Evolutionary conservation across 1,284 basidiomycete genomes (phyloP).

Genomic region (Malassezia yamatoensis): DNA sequence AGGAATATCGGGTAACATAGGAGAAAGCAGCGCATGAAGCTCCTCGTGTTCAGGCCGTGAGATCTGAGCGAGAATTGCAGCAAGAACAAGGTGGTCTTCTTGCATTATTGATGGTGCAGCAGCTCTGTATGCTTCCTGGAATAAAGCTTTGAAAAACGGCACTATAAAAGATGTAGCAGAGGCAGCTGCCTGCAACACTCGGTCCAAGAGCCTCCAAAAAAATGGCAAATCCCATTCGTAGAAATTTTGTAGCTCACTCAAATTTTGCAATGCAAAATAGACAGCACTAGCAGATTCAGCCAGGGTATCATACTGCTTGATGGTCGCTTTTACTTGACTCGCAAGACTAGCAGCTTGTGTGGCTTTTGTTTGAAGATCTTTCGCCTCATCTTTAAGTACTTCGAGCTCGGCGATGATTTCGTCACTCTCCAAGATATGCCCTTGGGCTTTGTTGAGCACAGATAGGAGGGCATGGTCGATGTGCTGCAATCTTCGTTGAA

Average conservation of each 20-base stretch:
- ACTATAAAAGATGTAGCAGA: conserved; percentile 51
- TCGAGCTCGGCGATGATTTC: conserved; percentile 97
- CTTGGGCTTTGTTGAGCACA: conserved; percentile 89
- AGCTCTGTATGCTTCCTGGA: conserved; percentile 76
- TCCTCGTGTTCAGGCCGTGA: conserved; percentile 63
- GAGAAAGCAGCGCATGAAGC: conserved; percentile 69
- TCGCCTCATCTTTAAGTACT: conserved; percentile 90
- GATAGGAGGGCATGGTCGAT: conserved; percentile 87
- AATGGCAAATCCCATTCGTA: conserved; percentile 96
- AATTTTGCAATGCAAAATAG: conserved; percentile 92
- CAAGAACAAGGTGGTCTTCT: conserved; percentile 81
- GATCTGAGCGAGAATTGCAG: conserved; percentile 63
- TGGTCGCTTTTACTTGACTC: conserved; percentile 90
- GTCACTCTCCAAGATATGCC: conserved; percentile 97
- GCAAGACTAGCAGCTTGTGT: conserved; percentile 93
- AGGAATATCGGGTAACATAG: conserved; percentile 49
- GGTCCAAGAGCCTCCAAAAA: conserved; percentile 98
- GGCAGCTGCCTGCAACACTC: conserved; percentile 68
- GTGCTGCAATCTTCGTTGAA: conserved; percentile 79
- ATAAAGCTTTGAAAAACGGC: conserved; percentile 80
- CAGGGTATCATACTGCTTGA: conserved; percentile 82
- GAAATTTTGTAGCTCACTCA: conserved; percentile 89
- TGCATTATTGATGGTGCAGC: conserved; percentile 85
- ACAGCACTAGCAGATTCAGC: conserved; percentile 93
- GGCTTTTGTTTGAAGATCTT: conserved; percentile 91